Conservation (phyloP, 2,329 filamentous ascomycete species). For the Diaporthe ilicicola region DNA sequence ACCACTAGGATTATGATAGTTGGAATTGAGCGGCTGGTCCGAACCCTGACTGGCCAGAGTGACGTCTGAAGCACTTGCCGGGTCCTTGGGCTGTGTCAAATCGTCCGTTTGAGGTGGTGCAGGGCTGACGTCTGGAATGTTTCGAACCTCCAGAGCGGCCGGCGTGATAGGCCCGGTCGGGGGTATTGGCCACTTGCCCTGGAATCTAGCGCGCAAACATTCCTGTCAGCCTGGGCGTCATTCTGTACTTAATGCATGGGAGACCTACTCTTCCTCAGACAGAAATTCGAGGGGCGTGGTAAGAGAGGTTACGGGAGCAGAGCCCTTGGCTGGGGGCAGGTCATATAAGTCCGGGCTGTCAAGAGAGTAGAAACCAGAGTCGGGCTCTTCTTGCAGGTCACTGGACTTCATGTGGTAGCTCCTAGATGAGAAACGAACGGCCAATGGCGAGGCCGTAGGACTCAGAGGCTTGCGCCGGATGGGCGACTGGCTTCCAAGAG, state of each 20-base stretch:
- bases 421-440: constrained; percentile 56
- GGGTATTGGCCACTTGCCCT: constrained; percentile 34
- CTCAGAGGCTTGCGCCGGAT: constrained; percentile 71
- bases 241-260: not conserved
- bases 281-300: constrained; percentile 25
- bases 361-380: constrained; percentile 62
- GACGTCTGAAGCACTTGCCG: constrained; percentile 52
- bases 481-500: constrained; percentile 39
- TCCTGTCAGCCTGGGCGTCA: constrained; percentile 38
- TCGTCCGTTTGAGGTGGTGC: constrained; percentile 52
- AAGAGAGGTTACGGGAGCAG: constrained; percentile 30
- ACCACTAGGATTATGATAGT: constrained; percentile 48
- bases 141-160: constrained; percentile 44
- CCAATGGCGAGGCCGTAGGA: constrained; percentile 60
- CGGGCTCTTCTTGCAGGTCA: constrained; percentile 55
- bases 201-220: constrained; percentile 23
- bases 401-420: constrained; percentile 47
- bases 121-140: constrained; percentile 52
- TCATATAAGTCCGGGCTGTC: constrained; percentile 72
- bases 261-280: constrained; percentile 33
- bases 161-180: constrained; percentile 34
- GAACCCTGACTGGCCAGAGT: constrained; percentile 45
- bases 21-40: constrained; percentile 38
- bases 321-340: constrained; percentile 48
- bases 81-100: constrained; percentile 48